Evolutionary conservation across 208 protist species (phyloP).

Genomic region (Leishmania tropica): DNA sequence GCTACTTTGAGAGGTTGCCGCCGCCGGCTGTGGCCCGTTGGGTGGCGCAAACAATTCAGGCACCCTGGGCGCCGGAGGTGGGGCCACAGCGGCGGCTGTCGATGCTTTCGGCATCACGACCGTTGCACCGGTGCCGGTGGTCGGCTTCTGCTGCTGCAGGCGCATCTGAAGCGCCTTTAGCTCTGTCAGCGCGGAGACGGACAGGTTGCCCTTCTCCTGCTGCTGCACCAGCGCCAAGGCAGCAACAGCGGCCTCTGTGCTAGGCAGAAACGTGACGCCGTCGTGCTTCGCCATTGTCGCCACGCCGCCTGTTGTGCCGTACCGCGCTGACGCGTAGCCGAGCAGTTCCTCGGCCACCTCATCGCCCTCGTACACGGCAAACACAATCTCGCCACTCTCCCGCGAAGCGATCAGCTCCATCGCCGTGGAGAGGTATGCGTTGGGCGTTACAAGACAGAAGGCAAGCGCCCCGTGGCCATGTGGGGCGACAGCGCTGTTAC

Average conservation of each 20-base stretch:
- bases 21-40: constrained; percentile 1
- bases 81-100: neutral
- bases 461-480: neutral
- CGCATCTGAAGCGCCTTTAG: constrained; percentile 52
- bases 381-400: constrained; percentile 50
- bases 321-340: constrained; percentile 31
- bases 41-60: neutral
- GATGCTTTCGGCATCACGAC: constrained; percentile 14
- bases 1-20: neutral
- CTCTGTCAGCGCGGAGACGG: constrained; percentile 52
- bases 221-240: constrained; percentile 55
- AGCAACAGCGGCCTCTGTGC: constrained; percentile 43
- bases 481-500: neutral
- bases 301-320: constrained; percentile 38
- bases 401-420: constrained; percentile 46
- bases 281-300: constrained; percentile 44
- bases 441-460: constrained; percentile 52
- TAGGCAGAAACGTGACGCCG: constrained; percentile 52
- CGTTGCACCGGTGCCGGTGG: constrained; percentile 5
- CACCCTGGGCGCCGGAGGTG: neutral
- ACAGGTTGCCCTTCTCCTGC: constrained; percentile 54
- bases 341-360: constrained; percentile 72
- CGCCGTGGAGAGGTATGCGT: constrained; percentile 68
- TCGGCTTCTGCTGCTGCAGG: constrained; percentile 25
- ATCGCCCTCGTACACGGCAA: constrained; percentile 65